A percentile compares a stretch with the other conserved stretches of the same genome.
These are phyloP conservation scores for Pelargonium fulgidum DNA, from an alignment of 441 rosid genomes.

Conservation along the genomic window DNA sequence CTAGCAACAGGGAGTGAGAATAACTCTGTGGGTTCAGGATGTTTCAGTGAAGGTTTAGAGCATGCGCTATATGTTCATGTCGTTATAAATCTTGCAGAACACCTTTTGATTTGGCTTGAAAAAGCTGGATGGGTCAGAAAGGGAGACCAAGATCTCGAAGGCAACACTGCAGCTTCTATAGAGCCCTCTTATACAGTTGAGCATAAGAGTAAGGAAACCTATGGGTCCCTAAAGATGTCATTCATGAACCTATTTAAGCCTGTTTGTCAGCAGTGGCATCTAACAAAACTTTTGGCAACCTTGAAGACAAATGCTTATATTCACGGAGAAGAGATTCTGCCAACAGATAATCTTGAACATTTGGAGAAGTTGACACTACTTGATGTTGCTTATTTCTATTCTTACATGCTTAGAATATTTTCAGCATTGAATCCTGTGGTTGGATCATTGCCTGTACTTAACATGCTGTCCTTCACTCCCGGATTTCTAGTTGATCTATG, in stretches of 20 bases:
- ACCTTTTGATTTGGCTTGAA: constrained; percentile 49
- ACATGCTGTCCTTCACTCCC: constrained; percentile 87
- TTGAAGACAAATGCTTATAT: constrained; percentile 34
- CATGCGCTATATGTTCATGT: constrained; percentile 61
- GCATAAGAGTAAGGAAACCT: constrained; percentile 26
- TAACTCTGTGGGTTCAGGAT: constrained; percentile 51
- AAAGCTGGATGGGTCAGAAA: constrained; percentile 36
- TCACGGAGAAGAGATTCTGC: constrained; percentile 26
- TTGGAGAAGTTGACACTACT: constrained; percentile 48
- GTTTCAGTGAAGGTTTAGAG: constrained; percentile 41
- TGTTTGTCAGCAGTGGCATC: constrained; percentile 93
- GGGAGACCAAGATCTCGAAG: constrained; percentile 39
- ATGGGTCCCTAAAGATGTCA: constrained; percentile 37
- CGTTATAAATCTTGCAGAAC: constrained; percentile 57
- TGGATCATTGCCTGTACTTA: constrained; percentile 80
- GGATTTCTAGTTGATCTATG: constrained; percentile 66
- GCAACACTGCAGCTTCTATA: constrained; percentile 35
- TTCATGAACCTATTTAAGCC: constrained; percentile 63
- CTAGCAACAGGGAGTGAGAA: constrained; percentile 56
- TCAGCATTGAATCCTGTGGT: constrained; percentile 48
- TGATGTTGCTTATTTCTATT: constrained; percentile 75
- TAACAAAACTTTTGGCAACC: constrained; percentile 57
- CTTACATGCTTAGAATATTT: constrained; percentile 77
- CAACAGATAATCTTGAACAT: constrained; percentile 27
- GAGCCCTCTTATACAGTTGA: constrained; percentile 20